Percentiles rank a stretch among this genome's conserved stretches.
Evolutionary conservation across 2,329 filamentous ascomycete genomes (phyloP).

Genomic region (Clarireedia monteithiana): DNA sequence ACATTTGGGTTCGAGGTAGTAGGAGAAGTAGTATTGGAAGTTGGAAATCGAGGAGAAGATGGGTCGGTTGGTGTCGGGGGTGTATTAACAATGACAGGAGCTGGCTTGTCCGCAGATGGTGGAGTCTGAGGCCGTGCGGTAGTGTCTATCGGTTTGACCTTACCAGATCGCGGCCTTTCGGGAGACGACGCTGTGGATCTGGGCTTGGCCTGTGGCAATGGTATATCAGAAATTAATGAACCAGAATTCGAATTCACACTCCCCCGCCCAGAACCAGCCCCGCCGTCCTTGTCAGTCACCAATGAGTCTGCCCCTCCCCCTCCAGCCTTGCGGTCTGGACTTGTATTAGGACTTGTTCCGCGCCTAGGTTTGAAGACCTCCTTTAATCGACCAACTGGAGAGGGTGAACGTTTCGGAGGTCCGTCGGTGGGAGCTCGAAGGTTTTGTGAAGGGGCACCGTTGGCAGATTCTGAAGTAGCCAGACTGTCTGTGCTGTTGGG

Average conservation of each 20-base stretch:
- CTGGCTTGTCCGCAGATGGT: conserved; percentile 21
- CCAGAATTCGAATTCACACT: conserved; percentile 25
- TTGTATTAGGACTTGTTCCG: conserved; percentile 37
- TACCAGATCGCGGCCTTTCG: conserved; percentile 24
- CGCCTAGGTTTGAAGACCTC: conserved; percentile 53
- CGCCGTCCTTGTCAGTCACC: conserved; percentile 16
- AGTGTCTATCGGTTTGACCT: conserved; percentile 23
- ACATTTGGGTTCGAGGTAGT: conserved; percentile 38
- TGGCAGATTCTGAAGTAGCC: conserved; percentile 27
- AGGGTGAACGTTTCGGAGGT: conserved; percentile 51
- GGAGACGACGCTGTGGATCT: conserved; percentile 20
- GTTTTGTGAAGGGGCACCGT: conserved; percentile 29
- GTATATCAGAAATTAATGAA: conserved; percentile 25
- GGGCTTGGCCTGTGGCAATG: conserved; percentile 12
- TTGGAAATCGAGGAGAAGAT: conserved; percentile 22
- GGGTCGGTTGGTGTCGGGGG: conserved; percentile 55
- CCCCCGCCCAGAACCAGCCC: conserved; percentile 20
- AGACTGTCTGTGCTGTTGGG: conserved; percentile 21
- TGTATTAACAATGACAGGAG: conserved; percentile 55
- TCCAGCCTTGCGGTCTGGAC: conserved; percentile 34
- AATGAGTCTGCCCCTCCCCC: conserved; percentile 11
- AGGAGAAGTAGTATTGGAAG: conserved; percentile 18
- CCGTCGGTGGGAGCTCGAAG: conserved; percentile 37
- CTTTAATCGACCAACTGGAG: conserved; percentile 63
- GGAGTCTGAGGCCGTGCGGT: conserved; percentile 24